Conservation (phyloP, 768 basidiomycete genomes). For the Tubosaeta sp. region DNA sequence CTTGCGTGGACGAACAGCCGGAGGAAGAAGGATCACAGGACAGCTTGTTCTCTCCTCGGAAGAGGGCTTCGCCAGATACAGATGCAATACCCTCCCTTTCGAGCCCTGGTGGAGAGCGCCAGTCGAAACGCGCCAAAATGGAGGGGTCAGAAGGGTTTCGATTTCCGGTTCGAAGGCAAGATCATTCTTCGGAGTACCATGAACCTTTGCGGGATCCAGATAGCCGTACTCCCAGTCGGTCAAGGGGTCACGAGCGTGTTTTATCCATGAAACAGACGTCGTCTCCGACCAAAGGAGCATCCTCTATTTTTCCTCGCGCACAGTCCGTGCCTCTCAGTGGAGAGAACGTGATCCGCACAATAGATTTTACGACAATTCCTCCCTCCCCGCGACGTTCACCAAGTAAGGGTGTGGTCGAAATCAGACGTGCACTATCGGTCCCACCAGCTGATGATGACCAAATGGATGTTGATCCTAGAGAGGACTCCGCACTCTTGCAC, state of each 20-base stretch:
- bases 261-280: slow-evolving; percentile 21
- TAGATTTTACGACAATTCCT: slow-evolving; percentile 22
- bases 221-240: slow-evolving; percentile 1
- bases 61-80: slow-evolving; percentile 28
- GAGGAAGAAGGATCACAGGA: slow-evolving; percentile 32
- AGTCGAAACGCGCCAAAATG: slow-evolving; percentile 26
- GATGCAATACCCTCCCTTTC: slow-evolving; percentile 8
- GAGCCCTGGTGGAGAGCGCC: slow-evolving; percentile 13
- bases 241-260: slow-evolving; percentile 10
- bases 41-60: slow-evolving; percentile 34
- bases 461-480: slow-evolving; percentile 24
- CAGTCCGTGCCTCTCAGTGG: slow-evolving; percentile 28
- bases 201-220: slow-evolving; percentile 21
- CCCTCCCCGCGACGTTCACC: slow-evolving; percentile 28
- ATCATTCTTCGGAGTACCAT: slow-evolving; percentile 10
- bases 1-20: background rate
- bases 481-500: slow-evolving; percentile 15
- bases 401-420: slow-evolving; percentile 14
- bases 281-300: slow-evolving; percentile 11
- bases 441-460: slow-evolving; percentile 16
- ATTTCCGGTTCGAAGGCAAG: slow-evolving; percentile 8
- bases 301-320: slow-evolving; percentile 20
- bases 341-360: slow-evolving; percentile 6
- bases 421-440: slow-evolving; percentile 24
- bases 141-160: slow-evolving; percentile 18